These are phyloP conservation scores for Vitis hybrid DNA, from an alignment of 177 flowering plant species.

Conservation along the genomic window DNA sequence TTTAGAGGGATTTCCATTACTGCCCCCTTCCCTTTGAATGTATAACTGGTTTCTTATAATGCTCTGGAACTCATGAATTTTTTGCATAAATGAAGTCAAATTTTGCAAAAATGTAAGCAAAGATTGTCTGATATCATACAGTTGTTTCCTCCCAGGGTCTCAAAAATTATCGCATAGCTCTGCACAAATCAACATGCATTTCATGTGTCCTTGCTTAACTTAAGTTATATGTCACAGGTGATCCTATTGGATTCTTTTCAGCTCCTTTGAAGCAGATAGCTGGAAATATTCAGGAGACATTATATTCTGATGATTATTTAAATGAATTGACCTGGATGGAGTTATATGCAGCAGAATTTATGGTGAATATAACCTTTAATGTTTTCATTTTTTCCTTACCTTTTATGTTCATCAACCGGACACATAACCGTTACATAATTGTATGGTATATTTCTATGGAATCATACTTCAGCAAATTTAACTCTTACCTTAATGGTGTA, in stretches of 20 bases:
- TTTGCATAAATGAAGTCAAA: not conserved
- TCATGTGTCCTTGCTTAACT: not conserved
- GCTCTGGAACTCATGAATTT: not conserved
- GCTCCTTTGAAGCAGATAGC: slow-evolving; percentile 61
- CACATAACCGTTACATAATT: not conserved
- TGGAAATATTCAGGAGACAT: slow-evolving; percentile 22
- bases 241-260: slow-evolving; percentile 68
- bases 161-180: not conserved
- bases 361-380: slow-evolving; percentile 32
- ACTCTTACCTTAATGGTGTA: slow-evolving; percentile 10
- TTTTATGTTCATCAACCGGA: not conserved
- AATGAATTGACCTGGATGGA: slow-evolving; percentile 60
- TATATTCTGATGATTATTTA: slow-evolving; percentile 23
- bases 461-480: slow-evolving; percentile 6
- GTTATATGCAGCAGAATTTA: slow-evolving; percentile 37
- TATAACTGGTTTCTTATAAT: not conserved
- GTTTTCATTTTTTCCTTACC: not conserved
- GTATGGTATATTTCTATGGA: not conserved
- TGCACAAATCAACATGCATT: slow-evolving; percentile 1
- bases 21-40: no score
- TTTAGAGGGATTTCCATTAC: not conserved
- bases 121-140: not conserved
- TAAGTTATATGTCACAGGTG: slow-evolving; percentile 46
- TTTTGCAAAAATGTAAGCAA: not conserved
- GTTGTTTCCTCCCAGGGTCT: slow-evolving; percentile 1